Evolutionary conservation across 257 asterid genomes (phyloP).

Genomic region (Jacaranda mimosifolia): DNA sequence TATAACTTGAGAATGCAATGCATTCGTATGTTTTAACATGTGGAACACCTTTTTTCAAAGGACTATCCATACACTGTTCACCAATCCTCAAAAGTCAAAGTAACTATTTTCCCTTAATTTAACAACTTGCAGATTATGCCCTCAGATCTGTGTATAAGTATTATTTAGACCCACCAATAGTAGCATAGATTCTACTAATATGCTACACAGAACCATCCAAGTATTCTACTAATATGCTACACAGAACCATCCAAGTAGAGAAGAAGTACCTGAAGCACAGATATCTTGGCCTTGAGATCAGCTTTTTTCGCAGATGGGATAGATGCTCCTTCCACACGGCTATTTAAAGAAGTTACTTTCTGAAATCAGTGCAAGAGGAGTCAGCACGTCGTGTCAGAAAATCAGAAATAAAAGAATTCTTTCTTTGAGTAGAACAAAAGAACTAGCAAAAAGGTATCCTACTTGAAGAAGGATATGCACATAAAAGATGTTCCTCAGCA

Average conservation of each 20-base stretch:
- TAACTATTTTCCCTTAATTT: neutral
- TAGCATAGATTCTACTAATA: neutral
- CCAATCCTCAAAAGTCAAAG: neutral
- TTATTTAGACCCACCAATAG: conserved; percentile 3
- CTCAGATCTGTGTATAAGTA: neutral
- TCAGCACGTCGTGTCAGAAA: neutral
- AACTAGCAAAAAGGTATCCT: neutral
- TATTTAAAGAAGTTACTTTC: conserved; percentile 85
- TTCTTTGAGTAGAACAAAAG: conserved; percentile 9
- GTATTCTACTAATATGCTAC: conserved; percentile 11
- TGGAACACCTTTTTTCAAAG: neutral
- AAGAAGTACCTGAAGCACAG: conserved; percentile 77
- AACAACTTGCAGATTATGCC: neutral
- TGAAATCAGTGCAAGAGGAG: conserved; percentile 50
- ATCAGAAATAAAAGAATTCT: neutral
- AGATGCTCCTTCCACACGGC: conserved; percentile 83
- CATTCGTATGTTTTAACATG: neutral
- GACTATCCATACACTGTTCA: neutral
- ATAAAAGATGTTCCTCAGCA: conserved; percentile 12
- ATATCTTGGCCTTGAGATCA: conserved; percentile 78
- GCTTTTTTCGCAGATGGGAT: conserved; percentile 87
- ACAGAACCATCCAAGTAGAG: conserved; percentile 3
- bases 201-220: conserved; percentile 12
- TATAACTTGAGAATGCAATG: conserved; percentile 22
- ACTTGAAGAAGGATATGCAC: neutral